Base-by-base conservation (phyloP, 345 rosid genomes). In the Hibiscus mutabilis region DNA sequence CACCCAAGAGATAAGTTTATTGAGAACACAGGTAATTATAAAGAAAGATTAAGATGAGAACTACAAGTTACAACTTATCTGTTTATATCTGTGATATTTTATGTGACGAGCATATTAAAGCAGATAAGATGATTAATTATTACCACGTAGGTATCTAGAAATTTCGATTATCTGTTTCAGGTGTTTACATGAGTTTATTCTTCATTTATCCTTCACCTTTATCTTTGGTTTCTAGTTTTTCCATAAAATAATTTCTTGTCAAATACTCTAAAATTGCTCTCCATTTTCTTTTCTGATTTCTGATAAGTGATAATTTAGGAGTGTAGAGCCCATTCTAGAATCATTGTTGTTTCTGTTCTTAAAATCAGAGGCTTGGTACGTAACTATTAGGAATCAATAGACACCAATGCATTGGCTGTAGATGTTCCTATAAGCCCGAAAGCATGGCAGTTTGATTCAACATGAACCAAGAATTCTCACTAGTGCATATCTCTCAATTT, bases 21-120 rank as follows among this genome's bases (percentile, higher is more conserved):
- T 88, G 79, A 88, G 81, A 75, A 79, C 88, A 71, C 90, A 86
- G 91, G 96, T 88, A 72, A 81, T 4, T 69, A 58, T 49, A n/a
- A 22, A 6, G 44, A 27, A 22, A 67, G 71, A 67, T 16, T 29
- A 29, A 29, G 61, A 68, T 52, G 16, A 19, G 13, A 21, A 19
- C 27, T 21, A 21, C 72, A 18, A 29, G 12, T 66, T 64, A 33
- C 72, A 18, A 29, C 18, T 66, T 64, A 33, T 18, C 49, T 65
- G 9, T 13, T 63, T 63, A 13, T 44, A 12, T 6, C 46, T 42
- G 10, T 40, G 51, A 21, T 3, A 21, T 44, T 22, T 14, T 65
- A 22, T 44, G 3, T 44, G 9, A 65, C 24, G 24, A 22, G 21
- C 33, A 66, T 9, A n/a, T 42, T 22, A 47, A 49, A 58, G 72